Percentiles rank a stretch among this genome's conserved stretches.
These are phyloP conservation scores for Logfia minima DNA, from an alignment of 129 eudicot genomes.

Conservation along the genomic window DNA sequence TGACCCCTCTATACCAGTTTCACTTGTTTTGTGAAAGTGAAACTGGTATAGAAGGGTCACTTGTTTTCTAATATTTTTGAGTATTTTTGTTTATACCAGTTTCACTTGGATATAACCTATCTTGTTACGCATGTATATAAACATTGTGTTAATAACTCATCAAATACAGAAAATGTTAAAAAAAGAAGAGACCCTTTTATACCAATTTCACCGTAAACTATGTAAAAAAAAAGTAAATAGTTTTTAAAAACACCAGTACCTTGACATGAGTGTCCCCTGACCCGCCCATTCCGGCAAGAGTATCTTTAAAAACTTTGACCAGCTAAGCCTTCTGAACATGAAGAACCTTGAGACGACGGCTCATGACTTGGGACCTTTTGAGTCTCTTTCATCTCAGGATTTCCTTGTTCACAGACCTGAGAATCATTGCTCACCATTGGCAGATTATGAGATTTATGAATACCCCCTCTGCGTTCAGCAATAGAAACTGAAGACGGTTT, in stretches of 20 bases:
- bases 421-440: constrained; percentile 37
- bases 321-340: constrained; percentile 14
- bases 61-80: too few species aligned
- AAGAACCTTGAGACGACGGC: constrained; percentile 16
- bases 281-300: constrained; percentile 49
- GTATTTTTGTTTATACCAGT: too few species aligned
- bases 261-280: constrained; percentile 43
- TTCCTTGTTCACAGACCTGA: constrained; percentile 24
- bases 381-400: constrained; percentile 5
- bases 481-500: constrained; percentile 49
- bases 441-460: constrained; percentile 41
- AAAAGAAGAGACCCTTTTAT: background rate
- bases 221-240: background rate
- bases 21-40: too few species aligned
- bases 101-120: background rate
- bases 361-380: constrained; percentile 22
- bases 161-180: background rate
- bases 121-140: background rate
- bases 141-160: background rate
- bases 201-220: background rate
- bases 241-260: constrained; percentile 37
- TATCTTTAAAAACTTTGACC: constrained; percentile 43
- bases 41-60: too few species aligned
- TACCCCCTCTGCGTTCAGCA: constrained; percentile 71
- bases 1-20: background rate